Evolutionary conservation across 805 yeast genomes (phyloP).

Genomic region (Metschnikowia cerradonensis): DNA sequence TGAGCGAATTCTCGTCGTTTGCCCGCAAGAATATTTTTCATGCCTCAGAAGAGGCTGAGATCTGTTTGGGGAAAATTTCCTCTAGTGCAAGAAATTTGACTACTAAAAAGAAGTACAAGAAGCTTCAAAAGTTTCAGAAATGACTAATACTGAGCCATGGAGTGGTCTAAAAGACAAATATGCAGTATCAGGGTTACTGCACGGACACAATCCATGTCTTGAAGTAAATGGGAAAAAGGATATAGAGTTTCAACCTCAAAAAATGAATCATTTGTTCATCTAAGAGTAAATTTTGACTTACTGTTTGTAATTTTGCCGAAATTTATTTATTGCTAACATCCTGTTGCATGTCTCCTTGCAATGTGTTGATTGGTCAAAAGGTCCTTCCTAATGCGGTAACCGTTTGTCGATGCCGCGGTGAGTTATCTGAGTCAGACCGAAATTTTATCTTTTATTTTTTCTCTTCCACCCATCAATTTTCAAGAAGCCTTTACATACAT

Average conservation of each 20-base stretch:
- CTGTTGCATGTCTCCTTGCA: not conserved
- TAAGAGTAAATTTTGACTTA: not conserved
- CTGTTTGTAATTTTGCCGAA: not conserved
- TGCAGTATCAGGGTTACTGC: not conserved
- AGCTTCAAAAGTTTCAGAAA: not conserved
- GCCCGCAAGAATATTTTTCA: not conserved
- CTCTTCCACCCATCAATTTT: constrained; percentile 2
- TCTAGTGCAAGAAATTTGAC: not conserved
- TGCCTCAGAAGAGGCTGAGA: not conserved
- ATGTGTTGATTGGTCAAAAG: constrained; percentile 9
- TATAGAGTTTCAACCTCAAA: not conserved
- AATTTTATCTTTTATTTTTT: not conserved
- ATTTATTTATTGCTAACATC: no score
- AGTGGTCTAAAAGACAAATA: not conserved
- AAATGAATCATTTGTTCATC: not conserved
- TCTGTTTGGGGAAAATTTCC: not conserved
- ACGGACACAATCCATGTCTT: not conserved
- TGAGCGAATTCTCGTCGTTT: not conserved
- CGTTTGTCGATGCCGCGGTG: constrained; percentile 23
- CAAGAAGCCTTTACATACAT: not conserved
- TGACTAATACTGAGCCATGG: not conserved
- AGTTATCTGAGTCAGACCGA: constrained; percentile 19
- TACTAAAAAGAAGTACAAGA: no score
- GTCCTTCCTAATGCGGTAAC: constrained; percentile 17
- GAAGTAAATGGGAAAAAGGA: not conserved